phyloP scores from a whole-genome alignment of 768 basidiomycete species.

The Paxillus rubicundulus region DNA sequence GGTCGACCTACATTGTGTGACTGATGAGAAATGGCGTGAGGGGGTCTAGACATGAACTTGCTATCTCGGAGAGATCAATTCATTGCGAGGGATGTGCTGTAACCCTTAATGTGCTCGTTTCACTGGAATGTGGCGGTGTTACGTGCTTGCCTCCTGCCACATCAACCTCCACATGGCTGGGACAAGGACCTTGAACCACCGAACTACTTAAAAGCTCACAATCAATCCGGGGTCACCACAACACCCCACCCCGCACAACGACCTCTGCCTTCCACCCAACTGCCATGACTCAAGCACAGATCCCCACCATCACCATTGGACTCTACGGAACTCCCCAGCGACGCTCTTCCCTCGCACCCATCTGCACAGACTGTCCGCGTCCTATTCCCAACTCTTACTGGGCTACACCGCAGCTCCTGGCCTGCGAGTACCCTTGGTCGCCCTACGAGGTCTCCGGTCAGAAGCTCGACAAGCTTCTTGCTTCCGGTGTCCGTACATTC shows the following conservation, averaged over 20 bases:
- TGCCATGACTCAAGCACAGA: constrained; percentile 9
- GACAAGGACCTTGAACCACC: neutral
- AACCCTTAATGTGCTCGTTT: neutral
- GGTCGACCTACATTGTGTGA: neutral
- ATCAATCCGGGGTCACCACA: neutral
- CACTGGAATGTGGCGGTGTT: constrained; percentile 9
- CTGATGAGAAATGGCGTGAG: neutral
- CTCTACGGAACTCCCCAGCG: constrained; percentile 11
- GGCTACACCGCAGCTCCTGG: constrained; percentile 70
- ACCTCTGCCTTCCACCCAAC: neutral
- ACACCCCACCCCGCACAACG: constrained; percentile 8
- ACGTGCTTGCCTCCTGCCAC: constrained; percentile 1
- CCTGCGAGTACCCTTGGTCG: constrained; percentile 81
- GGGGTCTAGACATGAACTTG: constrained; percentile 1
- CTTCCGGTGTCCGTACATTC: constrained; percentile 74
- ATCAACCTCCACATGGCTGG: constrained; percentile 6
- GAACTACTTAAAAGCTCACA: constrained; percentile 7
- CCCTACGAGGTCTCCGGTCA: constrained; percentile 53
- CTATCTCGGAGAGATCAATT: constrained; percentile 7
- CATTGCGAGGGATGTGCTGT: neutral
- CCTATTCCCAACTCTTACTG: constrained; percentile 87
- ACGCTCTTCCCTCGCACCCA: constrained; percentile 17
- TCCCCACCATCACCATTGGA: constrained; percentile 12
- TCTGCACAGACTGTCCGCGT: constrained; percentile 32
- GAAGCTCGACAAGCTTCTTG: constrained; percentile 71